Conservation (phyloP, 768 basidiomycete species). For the Leucocoprinus sp. region DNA sequence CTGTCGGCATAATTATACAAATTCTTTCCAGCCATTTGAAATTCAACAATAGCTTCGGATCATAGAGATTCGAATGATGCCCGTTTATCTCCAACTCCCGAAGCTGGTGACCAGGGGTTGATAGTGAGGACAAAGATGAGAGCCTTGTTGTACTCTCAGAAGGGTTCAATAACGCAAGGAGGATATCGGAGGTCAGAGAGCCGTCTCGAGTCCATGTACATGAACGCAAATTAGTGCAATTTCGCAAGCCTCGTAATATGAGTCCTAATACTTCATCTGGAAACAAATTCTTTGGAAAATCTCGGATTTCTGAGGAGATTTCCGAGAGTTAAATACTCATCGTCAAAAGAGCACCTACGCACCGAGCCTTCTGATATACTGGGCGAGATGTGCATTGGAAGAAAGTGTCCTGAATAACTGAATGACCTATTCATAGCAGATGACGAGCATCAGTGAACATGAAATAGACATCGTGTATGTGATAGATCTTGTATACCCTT, state of each 20-base stretch:
- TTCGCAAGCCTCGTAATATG: conserved; percentile 44
- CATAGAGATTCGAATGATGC: conserved; percentile 45
- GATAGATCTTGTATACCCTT: too few species aligned
- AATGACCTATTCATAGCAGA: conserved; percentile 36
- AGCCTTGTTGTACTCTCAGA: neutral
- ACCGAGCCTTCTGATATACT: conserved; percentile 53
- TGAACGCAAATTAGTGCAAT: conserved; percentile 51
- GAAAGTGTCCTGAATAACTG: conserved; percentile 57
- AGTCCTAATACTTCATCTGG: conserved; percentile 26
- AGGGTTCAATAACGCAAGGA: conserved; percentile 39
- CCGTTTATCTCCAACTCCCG: conserved; percentile 68
- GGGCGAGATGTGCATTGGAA: conserved; percentile 44
- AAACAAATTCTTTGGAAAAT: conserved; percentile 53
- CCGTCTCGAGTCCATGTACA: conserved; percentile 82
- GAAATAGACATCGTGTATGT: neutral
- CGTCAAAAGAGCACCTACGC: conserved; percentile 14
- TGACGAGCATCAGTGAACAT: neutral
- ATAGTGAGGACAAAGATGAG: neutral
- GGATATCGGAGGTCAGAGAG: conserved; percentile 51
- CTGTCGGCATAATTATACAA: conserved; percentile 69
- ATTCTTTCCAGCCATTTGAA: conserved; percentile 50
- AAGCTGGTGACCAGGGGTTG: conserved; percentile 26
- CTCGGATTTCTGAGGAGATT: conserved; percentile 49
- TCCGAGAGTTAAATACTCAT: neutral
- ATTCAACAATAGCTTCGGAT: conserved; percentile 38